Evolutionary conservation across 2,329 filamentous ascomycete species (phyloP), one percentile per base, ranked within the genome.

Genomic region (Xenosphaeropsis pyriputrescens): DNA sequence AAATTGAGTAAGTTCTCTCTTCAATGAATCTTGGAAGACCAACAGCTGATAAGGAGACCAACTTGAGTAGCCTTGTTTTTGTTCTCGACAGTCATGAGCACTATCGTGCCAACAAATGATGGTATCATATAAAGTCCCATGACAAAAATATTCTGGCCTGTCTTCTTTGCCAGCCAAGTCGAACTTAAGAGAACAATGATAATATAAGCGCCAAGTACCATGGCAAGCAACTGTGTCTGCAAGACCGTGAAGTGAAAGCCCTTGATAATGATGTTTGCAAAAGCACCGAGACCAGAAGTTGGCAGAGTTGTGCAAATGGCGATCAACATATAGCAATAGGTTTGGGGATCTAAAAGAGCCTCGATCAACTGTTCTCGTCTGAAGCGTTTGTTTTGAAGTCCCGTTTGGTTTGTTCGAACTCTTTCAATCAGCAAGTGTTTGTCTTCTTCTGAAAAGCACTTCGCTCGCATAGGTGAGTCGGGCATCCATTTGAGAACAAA

Each of bases 171-270:
- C 4, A 85, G 50, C 68, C 68, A 85, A 0, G 74, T 69, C 0
- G 78, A 81, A 1, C 62, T 61, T 18, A 85, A 59, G 1, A 86
- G 62, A 4, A 85, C 70, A 35, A 78, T 62, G 43, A 86, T 82
- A 47, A 85, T 85, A 46, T 81, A 81, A 30, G 70, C 72, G 5
- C 81, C 81, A 1, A 84, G 62, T 0, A 85, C 80, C 77, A 86
- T 85, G 30, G 78, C 70, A 17, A 88, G 60, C 2, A 88, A 61
- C 57, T 85, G 80, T 0, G 80, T 84, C 55, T 86, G 60, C 6
- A 85, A 62, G 0, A 63, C 60, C 0, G 60, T 66, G 49, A 85
- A 88, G 0, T 76, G 59, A 41, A 86, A 75, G n/a, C 65, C 63
- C 39, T 67, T 70, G 56, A 86, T 83, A 48, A 88, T 79, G 47